These are phyloP conservation scores for Pythium dissotocum DNA, from an alignment of 352 stramenopile genomes.

Conservation along the genomic window DNA sequence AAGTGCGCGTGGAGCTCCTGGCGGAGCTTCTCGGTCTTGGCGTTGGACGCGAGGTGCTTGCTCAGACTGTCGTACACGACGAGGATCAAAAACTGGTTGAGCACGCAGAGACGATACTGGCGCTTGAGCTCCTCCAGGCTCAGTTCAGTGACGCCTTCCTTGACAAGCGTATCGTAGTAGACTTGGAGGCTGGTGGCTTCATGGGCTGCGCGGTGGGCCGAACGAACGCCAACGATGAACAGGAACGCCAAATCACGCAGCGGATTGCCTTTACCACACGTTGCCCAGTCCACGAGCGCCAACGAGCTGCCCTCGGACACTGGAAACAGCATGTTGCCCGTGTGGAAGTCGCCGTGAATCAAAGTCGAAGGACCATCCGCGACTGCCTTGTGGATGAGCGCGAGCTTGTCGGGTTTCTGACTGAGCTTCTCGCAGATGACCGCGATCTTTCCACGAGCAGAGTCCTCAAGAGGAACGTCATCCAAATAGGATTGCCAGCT, in stretches of 20 bases:
- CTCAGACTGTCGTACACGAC: constrained; percentile 78
- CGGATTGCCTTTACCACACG: constrained; percentile 70
- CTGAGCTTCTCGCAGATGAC: constrained; percentile 54
- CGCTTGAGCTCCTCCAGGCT: constrained; percentile 43
- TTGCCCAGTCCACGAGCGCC: constrained; percentile 84
- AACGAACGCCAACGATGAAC: constrained; percentile 76
- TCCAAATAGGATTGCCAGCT: constrained; percentile 58
- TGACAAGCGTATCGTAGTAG: constrained; percentile 41
- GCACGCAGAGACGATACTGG: constrained; percentile 63
- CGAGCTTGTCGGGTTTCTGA: constrained; percentile 37
- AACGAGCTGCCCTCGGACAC: constrained; percentile 27
- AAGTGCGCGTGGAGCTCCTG: constrained; percentile 67
- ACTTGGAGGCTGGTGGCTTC: constrained; percentile 42
- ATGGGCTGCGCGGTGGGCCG: constrained; percentile 39
- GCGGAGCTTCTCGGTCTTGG: constrained; percentile 63
- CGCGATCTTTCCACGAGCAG: constrained; percentile 34
- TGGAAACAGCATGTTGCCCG: constrained; percentile 70
- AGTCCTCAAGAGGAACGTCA: constrained; percentile 39
- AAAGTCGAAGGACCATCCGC: constrained; percentile 52
- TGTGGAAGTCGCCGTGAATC: constrained; percentile 85
- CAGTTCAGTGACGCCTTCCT: constrained; percentile 27
- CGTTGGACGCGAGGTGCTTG: constrained; percentile 76
- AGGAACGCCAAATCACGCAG: constrained; percentile 82
- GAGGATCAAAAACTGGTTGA: constrained; percentile 86
- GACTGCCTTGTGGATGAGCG: constrained; percentile 53